Percentiles rank a stretch among this genome's conserved stretches.
These are phyloP conservation scores for Colletotrichum salicis DNA, from an alignment of 2,329 filamentous ascomycete species.

Conservation along the genomic window DNA sequence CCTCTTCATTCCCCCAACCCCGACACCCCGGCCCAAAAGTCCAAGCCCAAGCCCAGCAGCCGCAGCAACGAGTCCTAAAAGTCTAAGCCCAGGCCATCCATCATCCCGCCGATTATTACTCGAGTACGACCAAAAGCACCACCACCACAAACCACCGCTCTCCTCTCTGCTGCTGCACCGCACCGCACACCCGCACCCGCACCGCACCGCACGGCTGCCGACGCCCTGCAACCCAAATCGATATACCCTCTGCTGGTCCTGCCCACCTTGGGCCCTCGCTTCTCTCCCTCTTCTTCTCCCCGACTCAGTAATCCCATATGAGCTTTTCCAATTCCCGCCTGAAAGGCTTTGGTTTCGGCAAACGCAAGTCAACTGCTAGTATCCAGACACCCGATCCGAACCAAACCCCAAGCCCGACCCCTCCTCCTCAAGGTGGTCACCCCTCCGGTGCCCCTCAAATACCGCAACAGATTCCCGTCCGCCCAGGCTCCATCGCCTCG, in stretches of 20 bases:
- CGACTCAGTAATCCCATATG: conserved; percentile 60
- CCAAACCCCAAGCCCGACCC: conserved; percentile 49
- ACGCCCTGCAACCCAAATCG: conserved; percentile 30
- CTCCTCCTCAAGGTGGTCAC: conserved; percentile 43
- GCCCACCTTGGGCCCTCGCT: conserved; percentile 31
- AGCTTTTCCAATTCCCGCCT: conserved; percentile 84
- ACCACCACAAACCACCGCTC: not conserved
- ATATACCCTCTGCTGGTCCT: conserved; percentile 35
- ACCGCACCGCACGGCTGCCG: conserved; percentile 16
- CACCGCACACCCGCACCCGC: not conserved
- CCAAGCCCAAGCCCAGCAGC: conserved; percentile 10
- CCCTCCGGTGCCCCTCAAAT: conserved; percentile 55
- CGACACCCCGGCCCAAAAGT: conserved; percentile 3
- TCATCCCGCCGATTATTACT: conserved; percentile 6
- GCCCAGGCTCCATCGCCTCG: conserved; percentile 54
- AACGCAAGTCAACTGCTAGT: conserved; percentile 77
- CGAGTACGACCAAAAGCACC: not conserved
- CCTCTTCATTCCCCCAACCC: conserved; percentile 1
- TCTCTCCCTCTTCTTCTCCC: conserved; percentile 32
- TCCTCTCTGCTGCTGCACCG: conserved; percentile 5
- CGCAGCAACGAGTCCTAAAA: conserved; percentile 19
- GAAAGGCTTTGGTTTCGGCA: conserved; percentile 83
- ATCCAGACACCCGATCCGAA: conserved; percentile 60
- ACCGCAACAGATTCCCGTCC: conserved; percentile 58
- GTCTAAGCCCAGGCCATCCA: conserved; percentile 18